Conservation (phyloP, 176 grass and related monocot genomes). For the Urochloa ruziziensis region DNA sequence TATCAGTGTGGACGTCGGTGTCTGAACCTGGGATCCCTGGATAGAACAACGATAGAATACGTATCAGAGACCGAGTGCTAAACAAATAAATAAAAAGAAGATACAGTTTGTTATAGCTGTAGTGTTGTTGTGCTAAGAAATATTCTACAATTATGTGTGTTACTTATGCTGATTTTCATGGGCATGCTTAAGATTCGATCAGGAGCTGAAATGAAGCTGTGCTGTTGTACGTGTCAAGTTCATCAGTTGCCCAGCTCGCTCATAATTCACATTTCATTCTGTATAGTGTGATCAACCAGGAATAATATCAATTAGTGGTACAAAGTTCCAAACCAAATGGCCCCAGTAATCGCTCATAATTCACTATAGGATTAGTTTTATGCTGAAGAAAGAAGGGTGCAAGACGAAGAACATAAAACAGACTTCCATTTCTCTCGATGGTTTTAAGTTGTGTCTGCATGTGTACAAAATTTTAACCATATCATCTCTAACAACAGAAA, state of each 20-base stretch:
- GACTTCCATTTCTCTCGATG: not conserved
- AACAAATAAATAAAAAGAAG: not conserved
- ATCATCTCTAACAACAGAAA: conserved; percentile 8
- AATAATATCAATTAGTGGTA: not conserved
- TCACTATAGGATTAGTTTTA: not conserved
- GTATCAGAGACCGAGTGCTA: not conserved
- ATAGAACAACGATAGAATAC: conserved; percentile 14
- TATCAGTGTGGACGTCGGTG: conserved; percentile 30
- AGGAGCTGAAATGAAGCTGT: conserved; percentile 5
- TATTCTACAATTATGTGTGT: not conserved
- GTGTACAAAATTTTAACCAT: not conserved
- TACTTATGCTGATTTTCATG: not conserved
- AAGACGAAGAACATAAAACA: not conserved
- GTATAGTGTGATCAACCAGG: not conserved
- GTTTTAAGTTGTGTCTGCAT: not conserved
- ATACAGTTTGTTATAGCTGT: not conserved
- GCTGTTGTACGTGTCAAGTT: no score
- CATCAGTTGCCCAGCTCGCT: not conserved
- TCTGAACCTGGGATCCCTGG: conserved; percentile 46
- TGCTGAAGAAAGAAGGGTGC: not conserved
- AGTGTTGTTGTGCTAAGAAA: not conserved
- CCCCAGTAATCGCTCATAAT: no score
- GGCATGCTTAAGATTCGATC: not conserved
- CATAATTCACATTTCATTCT: not conserved
- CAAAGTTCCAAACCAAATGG: not conserved